These are phyloP conservation scores for Cytospora schulzeri DNA, from an alignment of 2,329 filamentous ascomycete genomes.

Conservation along the genomic window DNA sequence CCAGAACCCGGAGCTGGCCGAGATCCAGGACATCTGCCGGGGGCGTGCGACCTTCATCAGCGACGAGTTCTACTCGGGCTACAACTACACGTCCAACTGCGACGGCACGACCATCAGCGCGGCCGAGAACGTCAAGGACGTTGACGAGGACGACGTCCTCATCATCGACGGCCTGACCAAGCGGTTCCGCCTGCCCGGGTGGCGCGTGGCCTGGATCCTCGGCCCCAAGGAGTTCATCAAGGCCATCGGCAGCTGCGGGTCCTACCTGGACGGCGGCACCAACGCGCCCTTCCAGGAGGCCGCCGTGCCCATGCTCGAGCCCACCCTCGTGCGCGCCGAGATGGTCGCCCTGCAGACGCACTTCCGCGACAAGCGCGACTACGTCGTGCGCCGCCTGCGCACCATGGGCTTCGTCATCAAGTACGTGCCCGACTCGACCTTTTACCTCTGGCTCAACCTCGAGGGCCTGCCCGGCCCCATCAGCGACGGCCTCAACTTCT, in stretches of 20 bases:
- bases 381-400: constrained; percentile 75
- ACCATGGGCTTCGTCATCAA: constrained; percentile 87
- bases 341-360: constrained; percentile 89
- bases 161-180: constrained; percentile 96
- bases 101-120: constrained; percentile 88
- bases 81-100: constrained; percentile 93
- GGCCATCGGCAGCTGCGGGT: constrained; percentile 88
- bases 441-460: constrained; percentile 80
- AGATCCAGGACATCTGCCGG: constrained; percentile 92
- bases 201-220: constrained; percentile 95
- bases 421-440: constrained; percentile 86
- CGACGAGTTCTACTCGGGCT: constrained; percentile 95
- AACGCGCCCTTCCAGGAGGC: constrained; percentile 94
- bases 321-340: constrained; percentile 74
- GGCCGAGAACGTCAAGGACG: constrained; percentile 86
- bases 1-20: constrained; percentile 77
- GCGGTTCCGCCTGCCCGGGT: constrained; percentile 92
- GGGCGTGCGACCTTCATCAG: constrained; percentile 89
- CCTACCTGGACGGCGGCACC: constrained; percentile 91
- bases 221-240: constrained; percentile 96
- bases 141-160: constrained; percentile 86
- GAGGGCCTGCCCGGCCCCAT: constrained; percentile 76
- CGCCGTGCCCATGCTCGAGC: constrained; percentile 90
- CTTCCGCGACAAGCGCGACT: constrained; percentile 92
- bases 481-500: constrained; percentile 93